Evolutionary conservation across 805 yeast species (phyloP).

Genomic region (Lachancea thermotolerans): DNA sequence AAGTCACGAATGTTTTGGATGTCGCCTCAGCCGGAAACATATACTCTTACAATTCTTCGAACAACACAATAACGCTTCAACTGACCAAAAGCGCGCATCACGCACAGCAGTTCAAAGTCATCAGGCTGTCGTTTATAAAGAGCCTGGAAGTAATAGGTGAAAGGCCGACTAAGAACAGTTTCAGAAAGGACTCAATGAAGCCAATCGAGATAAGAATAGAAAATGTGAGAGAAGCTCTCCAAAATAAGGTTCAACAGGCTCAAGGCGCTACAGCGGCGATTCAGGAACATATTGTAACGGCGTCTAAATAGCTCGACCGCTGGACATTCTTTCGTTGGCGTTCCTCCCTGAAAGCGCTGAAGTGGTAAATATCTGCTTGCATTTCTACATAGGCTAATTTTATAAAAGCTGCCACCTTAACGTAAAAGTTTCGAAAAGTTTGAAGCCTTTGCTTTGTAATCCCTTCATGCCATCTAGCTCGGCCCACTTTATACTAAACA

Average conservation of each 20-base stretch:
- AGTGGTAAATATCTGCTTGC: too few species aligned
- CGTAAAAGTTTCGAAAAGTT: conserved; percentile 45
- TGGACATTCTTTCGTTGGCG: too few species aligned
- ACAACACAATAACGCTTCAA: conserved; percentile 31
- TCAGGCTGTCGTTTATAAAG: conserved; percentile 54
- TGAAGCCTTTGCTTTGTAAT: conserved; percentile 44
- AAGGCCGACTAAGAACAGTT: conserved; percentile 25
- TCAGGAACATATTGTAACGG: too few species aligned
- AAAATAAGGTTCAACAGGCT: conserved; percentile 22
- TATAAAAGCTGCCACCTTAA: conserved; percentile 24
- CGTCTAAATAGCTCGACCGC: too few species aligned
- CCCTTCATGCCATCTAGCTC: conserved; percentile 68
- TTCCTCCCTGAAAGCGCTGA: too few species aligned
- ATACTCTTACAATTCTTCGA: conserved; percentile 50
- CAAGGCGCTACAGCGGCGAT: conserved; percentile 3
- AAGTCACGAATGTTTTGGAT: conserved; percentile 53
- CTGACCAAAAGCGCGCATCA: conserved; percentile 17
- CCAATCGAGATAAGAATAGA: conserved; percentile 31
- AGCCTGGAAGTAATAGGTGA: conserved; percentile 41
- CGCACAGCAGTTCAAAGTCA: conserved; percentile 38
- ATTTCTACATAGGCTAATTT: background rate
- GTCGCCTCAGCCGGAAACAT: conserved; percentile 53
- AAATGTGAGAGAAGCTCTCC: conserved; percentile 22
- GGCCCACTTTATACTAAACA: conserved; percentile 34
- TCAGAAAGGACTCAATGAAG: conserved; percentile 29